phyloP scores from a whole-genome alignment of 441 rosid species.

The Capsella rubella region DNA sequence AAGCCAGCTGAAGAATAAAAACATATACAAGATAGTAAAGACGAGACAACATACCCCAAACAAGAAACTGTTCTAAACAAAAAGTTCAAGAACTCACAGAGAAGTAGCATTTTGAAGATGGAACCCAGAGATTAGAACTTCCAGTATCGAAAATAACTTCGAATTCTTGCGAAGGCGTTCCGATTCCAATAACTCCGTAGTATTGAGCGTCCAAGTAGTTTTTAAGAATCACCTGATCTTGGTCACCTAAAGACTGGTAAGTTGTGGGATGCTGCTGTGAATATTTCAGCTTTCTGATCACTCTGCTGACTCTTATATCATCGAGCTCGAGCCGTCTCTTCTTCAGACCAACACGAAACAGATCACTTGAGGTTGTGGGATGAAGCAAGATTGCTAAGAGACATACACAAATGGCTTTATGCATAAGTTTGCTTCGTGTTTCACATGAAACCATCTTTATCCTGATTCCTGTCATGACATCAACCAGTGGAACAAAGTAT shows the following conservation, averaged over 20 bases:
- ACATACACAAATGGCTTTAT: conserved; percentile 50
- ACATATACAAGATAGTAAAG: neutral
- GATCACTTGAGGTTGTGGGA: conserved; percentile 55
- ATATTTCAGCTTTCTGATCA: conserved; percentile 42
- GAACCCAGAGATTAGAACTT: conserved; percentile 91
- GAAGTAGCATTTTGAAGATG: conserved; percentile 73
- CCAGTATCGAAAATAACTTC: conserved; percentile 84
- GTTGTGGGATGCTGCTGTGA: conserved; percentile 23
- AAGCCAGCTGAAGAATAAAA: conserved; percentile 60
- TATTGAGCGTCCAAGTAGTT: conserved; percentile 79
- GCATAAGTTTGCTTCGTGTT: conserved; percentile 48
- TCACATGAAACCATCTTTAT: conserved; percentile 31
- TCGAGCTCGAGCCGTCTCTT: conserved; percentile 58
- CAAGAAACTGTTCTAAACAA: neutral
- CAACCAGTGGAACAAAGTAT: neutral
- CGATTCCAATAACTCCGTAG: conserved; percentile 74
- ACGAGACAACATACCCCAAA: neutral
- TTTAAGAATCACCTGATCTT: conserved; percentile 61
- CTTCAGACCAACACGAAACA: conserved; percentile 64
- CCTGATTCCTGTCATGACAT: neutral
- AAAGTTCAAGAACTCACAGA: conserved; percentile 55
- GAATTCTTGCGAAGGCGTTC: conserved; percentile 80
- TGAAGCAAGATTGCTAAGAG: conserved; percentile 51
- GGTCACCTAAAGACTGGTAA: conserved; percentile 15
- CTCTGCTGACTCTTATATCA: conserved; percentile 51